Base-by-base conservation (phyloP, 768 basidiomycete genomes). In the Rhodotorula diobovata region DNA sequence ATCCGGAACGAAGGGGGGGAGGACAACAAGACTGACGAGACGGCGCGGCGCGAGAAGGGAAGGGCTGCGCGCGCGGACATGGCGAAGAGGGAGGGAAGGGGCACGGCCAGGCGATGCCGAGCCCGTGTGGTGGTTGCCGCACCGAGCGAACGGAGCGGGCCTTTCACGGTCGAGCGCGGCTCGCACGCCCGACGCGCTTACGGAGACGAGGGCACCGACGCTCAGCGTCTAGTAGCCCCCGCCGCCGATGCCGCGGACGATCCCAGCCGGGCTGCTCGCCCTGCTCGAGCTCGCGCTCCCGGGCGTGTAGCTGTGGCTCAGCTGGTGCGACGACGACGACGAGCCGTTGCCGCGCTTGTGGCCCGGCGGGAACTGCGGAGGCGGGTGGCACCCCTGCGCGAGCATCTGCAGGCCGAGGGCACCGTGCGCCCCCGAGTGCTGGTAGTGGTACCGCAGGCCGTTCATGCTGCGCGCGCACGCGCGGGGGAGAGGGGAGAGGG, bases 391-490 rank as follows among this genome's bases (percentile, higher is more conserved):
- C 3, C 66, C 67, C 32, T 73, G 69, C 10, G 71, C 67, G 55
- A 97, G 85, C 76, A 96, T 82, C 55, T 88, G 86, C 0, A 97
- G 83, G 11, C 96, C 96, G 53, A 91, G 84, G 12, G 90, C 89
- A 8, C 95, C 95, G 80, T 98, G 96, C 54, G 93, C 92, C 20
- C 94, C 95, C 32, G 90, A 90, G 81, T 98, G 95, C 80, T 93
- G 90, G 79, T 97, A 98, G 81, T 98, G 95, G 73, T 98, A 98
- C 77, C 90, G 82, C 72, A 97, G 82, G 0, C 95, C 95, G 80
- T 97, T 97, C 93, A 97, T 95, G 79, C 76, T 78, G 67, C 15
- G 11, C 0, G 50, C 23, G 30, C 23, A 56, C 50, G 34, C 20
- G 30, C 9, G 14, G 14, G 39, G 9, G 39, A 39, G 39, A 39